Percentiles rank a stretch among this genome's conserved stretches.
These are phyloP conservation scores for Phytopythium delawarense DNA, from an alignment of 352 stramenopile genomes.

Conservation along the genomic window DNA sequence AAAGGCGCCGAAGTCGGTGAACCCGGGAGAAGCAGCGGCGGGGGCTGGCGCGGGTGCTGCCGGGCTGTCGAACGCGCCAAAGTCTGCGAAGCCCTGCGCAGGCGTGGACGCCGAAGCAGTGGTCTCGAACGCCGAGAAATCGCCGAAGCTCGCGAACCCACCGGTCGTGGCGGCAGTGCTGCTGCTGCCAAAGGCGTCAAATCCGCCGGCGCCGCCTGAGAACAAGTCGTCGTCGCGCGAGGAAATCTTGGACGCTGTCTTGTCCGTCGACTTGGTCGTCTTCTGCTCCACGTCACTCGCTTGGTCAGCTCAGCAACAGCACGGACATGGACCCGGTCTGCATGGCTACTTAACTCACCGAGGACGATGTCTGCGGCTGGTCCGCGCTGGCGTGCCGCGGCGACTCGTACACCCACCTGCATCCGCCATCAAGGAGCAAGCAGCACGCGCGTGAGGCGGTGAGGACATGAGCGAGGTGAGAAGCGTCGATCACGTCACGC, in stretches of 20 bases:
- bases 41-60: conserved; percentile 22
- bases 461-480: too few relatives aligned
- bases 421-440: background rate
- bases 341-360: conserved; percentile 18
- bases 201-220: conserved; percentile 15
- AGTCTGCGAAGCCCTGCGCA: conserved; percentile 29
- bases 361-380: conserved; percentile 23
- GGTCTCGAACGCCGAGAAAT: conserved; percentile 48
- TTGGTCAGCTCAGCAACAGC: background rate
- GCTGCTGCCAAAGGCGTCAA: conserved; percentile 29
- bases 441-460: background rate
- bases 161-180: conserved; percentile 5
- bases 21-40: conserved; percentile 16
- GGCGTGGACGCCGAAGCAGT: background rate
- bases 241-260: conserved; percentile 12
- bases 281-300: conserved; percentile 18
- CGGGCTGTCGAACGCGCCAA: conserved; percentile 27
- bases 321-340: background rate
- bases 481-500: background rate
- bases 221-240: conserved; percentile 44
- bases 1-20: conserved; percentile 57
- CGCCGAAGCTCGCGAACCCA: conserved; percentile 58
- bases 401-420: conserved; percentile 78
- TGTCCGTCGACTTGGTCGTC: conserved; percentile 41
- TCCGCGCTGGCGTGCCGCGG: conserved; percentile 44